A percentile compares a stretch with the other conserved stretches of the same genome.
phyloP scores from a whole-genome alignment of 306 rosid genomes.

The Acacia crassicarpa region DNA sequence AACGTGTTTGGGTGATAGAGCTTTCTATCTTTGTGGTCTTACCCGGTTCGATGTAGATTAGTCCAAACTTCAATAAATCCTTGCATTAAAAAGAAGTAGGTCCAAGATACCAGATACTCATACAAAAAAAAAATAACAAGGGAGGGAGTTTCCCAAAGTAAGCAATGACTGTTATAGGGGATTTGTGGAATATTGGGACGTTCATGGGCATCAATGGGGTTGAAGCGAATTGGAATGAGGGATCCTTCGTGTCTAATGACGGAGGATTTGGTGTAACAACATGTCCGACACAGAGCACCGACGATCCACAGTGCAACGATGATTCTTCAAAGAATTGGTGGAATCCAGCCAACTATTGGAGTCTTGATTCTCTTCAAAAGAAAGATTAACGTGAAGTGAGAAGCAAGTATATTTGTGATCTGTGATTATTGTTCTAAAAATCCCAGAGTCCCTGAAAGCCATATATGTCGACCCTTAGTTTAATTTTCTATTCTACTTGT shows the following conservation, averaged over 20 bases:
- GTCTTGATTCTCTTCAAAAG: not conserved
- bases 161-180: slow-evolving; percentile 22
- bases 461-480: not conserved
- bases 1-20: too few relatives aligned
- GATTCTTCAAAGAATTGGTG: slow-evolving; percentile 19
- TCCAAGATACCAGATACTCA: too few relatives aligned
- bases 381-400: slow-evolving; percentile 12
- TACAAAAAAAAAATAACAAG: not conserved
- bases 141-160: slow-evolving; percentile 30
- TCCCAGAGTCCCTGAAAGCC: not conserved
- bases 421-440: slow-evolving; percentile 28
- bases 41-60: too few relatives aligned
- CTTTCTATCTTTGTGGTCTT: too few relatives aligned
- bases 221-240: slow-evolving; percentile 27
- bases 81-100: too few relatives aligned
- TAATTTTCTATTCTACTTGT: not conserved
- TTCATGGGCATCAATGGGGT: slow-evolving; percentile 33
- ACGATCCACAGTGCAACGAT: not conserved
- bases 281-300: not conserved
- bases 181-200: slow-evolving; percentile 32
- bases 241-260: slow-evolving; percentile 30
- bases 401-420: slow-evolving; percentile 6
- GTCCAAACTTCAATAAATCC: too few relatives aligned
- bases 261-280: slow-evolving; percentile 25
- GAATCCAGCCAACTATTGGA: slow-evolving; percentile 7